Base-by-base conservation (phyloP, 164 flowering plant genomes). In the Buxus sempervirens region DNA sequence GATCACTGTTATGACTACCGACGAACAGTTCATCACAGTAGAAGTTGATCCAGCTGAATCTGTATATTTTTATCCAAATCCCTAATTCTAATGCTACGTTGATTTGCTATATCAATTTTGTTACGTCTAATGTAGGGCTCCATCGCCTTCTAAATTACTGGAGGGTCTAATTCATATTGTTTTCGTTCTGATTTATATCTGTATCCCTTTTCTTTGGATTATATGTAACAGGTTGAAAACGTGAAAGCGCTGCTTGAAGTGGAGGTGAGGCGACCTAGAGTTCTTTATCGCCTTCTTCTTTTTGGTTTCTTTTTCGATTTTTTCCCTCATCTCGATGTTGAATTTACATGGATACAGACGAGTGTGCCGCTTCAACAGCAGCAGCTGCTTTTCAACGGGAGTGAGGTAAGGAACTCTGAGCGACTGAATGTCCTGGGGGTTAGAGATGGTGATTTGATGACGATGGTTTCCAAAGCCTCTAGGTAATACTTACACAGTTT, bases 221-320 rank as follows among this genome's bases (percentile, higher is more conserved):
- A 26, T 61, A 67, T 51, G 7, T 62, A 6, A 25, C 73, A 94
- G 98, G 95, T 94, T 58, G 98, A 94, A 63, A 94, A 94, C 66
- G 85, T 94, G 66, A 94, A 94, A 73, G 98, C 98, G 53, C 72
- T 94, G 62, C 87, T 94, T n/a, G 97, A 91, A 72, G 97, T 94
- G 53, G 98, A 94, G 96, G 98, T 91, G 62, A 76, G 78, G 42
- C 42, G 25, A 6, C 18, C 13, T 4, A 14, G 51, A 45, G 51
- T 45, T 45, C 51, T 15, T 15, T 45, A 10, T 5, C 38, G 0
- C 9, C 28, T 14, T 18, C 20, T 70, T 24, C 69, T 24, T 57
- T 23, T 25, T 22, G 4, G 60, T 72, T 26, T 60, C 18, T 56
- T 9, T 41, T 24, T 10, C 21, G 0, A 15, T 28, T 49, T 16